phyloP scores from a whole-genome alignment of 1,284 basidiomycete genomes.

The Irpex sp. region DNA sequence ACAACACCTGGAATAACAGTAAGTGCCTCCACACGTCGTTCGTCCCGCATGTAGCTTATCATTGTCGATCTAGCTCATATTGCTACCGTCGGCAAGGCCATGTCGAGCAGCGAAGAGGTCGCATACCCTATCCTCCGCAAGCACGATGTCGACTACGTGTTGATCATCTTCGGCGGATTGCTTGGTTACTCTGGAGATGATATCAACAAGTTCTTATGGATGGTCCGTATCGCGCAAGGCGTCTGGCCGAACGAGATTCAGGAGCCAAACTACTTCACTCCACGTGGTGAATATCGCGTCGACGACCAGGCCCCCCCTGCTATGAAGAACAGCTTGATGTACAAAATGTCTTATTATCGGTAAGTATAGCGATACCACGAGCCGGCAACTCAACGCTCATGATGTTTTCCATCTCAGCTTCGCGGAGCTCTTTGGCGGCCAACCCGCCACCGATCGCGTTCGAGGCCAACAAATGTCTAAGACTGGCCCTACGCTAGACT shows the following conservation, averaged over 20 bases:
- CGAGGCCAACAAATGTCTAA: conserved; percentile 77
- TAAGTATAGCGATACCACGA: conserved; percentile 30
- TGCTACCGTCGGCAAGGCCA: conserved; percentile 96
- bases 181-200: conserved; percentile 98
- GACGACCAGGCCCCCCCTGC: conserved; percentile 83
- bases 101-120: conserved; percentile 92
- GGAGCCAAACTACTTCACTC: conserved; percentile 92
- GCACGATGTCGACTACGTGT: conserved; percentile 98
- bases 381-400: not conserved
- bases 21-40: conserved; percentile 27
- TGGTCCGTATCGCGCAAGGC: conserved; percentile 97
- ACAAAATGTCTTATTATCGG: conserved; percentile 97
- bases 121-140: conserved; percentile 96
- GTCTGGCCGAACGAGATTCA: conserved; percentile 99
- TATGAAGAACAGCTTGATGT: conserved; percentile 98
- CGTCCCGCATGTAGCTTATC: conserved; percentile 12
- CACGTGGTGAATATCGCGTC: conserved; percentile 91
- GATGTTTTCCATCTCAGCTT: conserved; percentile 46
- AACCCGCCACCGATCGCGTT: conserved; percentile 76
- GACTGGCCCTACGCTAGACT: conserved; percentile 80
- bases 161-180: conserved; percentile 96
- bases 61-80: conserved; percentile 67
- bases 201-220: conserved; percentile 99
- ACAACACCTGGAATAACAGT: conserved; percentile 99
- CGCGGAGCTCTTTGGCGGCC: conserved; percentile 81